Percentiles rank a stretch among this genome's conserved stretches.
phyloP scores from a whole-genome alignment of 176 grass and related monocot species.

The Musa schizocarpa region DNA sequence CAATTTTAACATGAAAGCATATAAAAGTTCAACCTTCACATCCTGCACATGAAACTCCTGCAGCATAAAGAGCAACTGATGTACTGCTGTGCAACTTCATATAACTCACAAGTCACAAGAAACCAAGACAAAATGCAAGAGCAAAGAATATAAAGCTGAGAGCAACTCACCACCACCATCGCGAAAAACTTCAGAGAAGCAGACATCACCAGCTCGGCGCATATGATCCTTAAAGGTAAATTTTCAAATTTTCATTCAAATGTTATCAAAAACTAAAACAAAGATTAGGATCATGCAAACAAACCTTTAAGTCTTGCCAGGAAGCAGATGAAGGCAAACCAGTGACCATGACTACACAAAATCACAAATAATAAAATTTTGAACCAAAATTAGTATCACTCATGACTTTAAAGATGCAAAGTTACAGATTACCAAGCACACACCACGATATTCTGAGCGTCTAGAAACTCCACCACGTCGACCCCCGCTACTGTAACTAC shows the following conservation, averaged over 20 bases:
- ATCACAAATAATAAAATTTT: conserved; percentile 1
- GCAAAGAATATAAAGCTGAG: not conserved
- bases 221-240: conserved; percentile 68
- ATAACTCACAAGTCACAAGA: not conserved
- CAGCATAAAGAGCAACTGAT: no score
- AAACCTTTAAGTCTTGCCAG: conserved; percentile 98
- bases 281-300: not conserved
- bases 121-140: not conserved
- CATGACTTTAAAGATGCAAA: conserved; percentile 1
- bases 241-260: not conserved
- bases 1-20: no score
- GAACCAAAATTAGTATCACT: not conserved
- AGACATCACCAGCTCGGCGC: conserved; percentile 94
- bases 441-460: conserved; percentile 85
- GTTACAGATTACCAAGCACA: conserved; percentile 1
- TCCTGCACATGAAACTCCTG: no score
- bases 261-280: not conserved
- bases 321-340: conserved; percentile 95
- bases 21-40: no score
- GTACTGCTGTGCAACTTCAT: not conserved
- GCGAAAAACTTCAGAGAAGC: conserved; percentile 88
- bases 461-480: conserved; percentile 68
- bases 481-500: conserved; percentile 43
- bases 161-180: conserved; percentile 63
- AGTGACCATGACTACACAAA: conserved; percentile 53